Percentiles rank a stretch among this genome's conserved stretches.
These are phyloP conservation scores for Melanomma pulvis-pyrius DNA, from an alignment of 495 filamentous ascomycete genomes.

Conservation along the genomic window DNA sequence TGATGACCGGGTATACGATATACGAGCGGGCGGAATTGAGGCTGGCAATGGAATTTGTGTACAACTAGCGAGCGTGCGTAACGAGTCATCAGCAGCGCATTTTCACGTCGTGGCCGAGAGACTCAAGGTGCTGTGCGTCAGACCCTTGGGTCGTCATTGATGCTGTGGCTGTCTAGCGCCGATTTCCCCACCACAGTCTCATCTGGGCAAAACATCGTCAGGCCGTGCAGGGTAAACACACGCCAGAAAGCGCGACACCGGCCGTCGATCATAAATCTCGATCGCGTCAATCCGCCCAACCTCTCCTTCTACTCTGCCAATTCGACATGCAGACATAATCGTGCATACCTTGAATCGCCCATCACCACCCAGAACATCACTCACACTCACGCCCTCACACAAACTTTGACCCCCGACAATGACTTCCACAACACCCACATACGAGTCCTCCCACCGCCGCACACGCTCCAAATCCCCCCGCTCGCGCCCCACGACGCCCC, in stretches of 20 bases:
- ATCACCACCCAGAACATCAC: background rate
- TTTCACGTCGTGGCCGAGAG: background rate
- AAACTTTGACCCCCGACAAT: conserved; percentile 14
- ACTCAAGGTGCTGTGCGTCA: background rate
- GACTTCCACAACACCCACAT: conserved; percentile 32
- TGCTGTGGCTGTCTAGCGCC: background rate
- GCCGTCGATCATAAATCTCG: background rate
- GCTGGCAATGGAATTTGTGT: background rate
- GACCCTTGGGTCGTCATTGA: background rate
- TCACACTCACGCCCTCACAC: background rate
- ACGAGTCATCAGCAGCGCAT: background rate
- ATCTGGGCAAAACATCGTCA: background rate
- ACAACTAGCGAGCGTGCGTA: background rate
- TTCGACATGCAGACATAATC: background rate
- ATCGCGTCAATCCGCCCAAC: background rate
- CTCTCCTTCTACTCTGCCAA: background rate
- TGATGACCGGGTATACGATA: background rate
- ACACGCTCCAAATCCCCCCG: conserved; percentile 55
- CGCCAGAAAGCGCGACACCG: no score
- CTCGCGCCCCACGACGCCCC: conserved; percentile 88
- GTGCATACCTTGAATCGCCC: background rate
- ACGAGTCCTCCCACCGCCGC: conserved; percentile 39
- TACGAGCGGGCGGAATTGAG: background rate
- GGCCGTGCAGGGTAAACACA: no score
- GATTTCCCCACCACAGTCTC: conserved; percentile 14